phyloP scores from a whole-genome alignment of 768 basidiomycete genomes.

The Xerocomellus intermedius region DNA sequence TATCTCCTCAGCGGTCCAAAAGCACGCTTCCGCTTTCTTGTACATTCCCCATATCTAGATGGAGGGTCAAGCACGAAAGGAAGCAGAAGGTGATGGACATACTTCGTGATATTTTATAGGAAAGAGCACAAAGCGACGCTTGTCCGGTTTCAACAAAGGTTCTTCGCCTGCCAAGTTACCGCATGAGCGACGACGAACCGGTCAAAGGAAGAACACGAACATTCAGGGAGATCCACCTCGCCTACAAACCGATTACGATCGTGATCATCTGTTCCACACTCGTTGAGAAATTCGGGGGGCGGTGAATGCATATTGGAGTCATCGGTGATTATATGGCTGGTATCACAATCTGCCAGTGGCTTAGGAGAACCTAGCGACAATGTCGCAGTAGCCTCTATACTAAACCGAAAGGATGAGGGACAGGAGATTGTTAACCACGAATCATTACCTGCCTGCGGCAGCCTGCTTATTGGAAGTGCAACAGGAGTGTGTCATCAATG shows the following conservation, averaged over 20 bases:
- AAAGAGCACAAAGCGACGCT: slow-evolving; percentile 84
- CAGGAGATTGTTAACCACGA: not conserved
- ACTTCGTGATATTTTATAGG: slow-evolving; percentile 92
- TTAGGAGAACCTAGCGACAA: slow-evolving; percentile 10
- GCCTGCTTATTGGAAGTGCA: not conserved
- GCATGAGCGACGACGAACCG: not conserved
- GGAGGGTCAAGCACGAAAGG: not conserved
- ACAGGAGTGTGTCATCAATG: not conserved
- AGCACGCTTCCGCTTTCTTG: slow-evolving; percentile 90
- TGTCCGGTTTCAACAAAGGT: slow-evolving; percentile 75
- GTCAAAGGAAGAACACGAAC: slow-evolving; percentile 1
- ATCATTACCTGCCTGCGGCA: slow-evolving; percentile 5
- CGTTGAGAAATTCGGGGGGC: not conserved
- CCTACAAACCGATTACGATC: slow-evolving; percentile 12
- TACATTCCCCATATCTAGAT: slow-evolving; percentile 89
- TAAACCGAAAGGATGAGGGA: not conserved
- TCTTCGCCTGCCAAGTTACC: slow-evolving; percentile 42
- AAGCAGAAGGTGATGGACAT: slow-evolving; percentile 19
- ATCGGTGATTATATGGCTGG: not conserved
- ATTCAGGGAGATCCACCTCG: slow-evolving; percentile 20
- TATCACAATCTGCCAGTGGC: not conserved
- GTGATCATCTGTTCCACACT: not conserved
- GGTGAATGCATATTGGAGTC: not conserved
- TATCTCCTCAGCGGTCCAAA: slow-evolving; percentile 92
- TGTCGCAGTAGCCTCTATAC: not conserved